A percentile compares a stretch with the other conserved stretches of the same genome.
Conservation (phyloP, 768 basidiomycete species). For the Suillus luteus region DNA sequence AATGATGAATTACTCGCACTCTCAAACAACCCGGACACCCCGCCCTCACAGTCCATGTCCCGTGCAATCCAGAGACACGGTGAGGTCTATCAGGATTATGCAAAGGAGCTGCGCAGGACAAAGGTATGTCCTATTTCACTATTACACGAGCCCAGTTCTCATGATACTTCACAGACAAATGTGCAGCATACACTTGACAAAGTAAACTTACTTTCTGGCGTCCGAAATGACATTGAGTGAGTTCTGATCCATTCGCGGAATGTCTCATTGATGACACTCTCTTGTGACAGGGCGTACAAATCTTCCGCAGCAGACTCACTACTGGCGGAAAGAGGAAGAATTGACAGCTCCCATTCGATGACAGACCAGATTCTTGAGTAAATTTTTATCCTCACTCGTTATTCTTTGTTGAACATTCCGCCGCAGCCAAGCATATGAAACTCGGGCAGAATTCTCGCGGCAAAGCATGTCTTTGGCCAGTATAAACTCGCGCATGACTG, state of each 20-base stretch:
- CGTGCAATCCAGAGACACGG: constrained; percentile 89
- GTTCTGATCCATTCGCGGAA: constrained; percentile 24
- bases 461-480: constrained; percentile 75
- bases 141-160: constrained; percentile 4
- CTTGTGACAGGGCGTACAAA: constrained; percentile 74
- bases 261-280: not conserved
- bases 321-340: constrained; percentile 82
- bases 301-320: constrained; percentile 86
- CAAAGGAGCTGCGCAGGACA: constrained; percentile 81
- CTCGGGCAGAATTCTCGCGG: constrained; percentile 85
- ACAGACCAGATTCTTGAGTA: constrained; percentile 89
- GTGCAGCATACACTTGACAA: constrained; percentile 83
- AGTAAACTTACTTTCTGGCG: constrained; percentile 84
- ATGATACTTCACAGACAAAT: constrained; percentile 55
- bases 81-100: constrained; percentile 88
- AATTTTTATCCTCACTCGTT: constrained; percentile 28
- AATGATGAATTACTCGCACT: constrained; percentile 77
- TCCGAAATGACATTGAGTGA: constrained; percentile 95
- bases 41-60: constrained; percentile 80
- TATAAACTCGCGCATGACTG: constrained; percentile 83
- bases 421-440: constrained; percentile 93
- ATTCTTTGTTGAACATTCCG: constrained; percentile 8
- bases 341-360: constrained; percentile 94
- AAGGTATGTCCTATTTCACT: constrained; percentile 51
- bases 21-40: constrained; percentile 64